Percentiles rank a stretch among this genome's conserved stretches.
Conservation (phyloP, 1,284 basidiomycete species). For the Papiliotrema nemorosa region DNA sequence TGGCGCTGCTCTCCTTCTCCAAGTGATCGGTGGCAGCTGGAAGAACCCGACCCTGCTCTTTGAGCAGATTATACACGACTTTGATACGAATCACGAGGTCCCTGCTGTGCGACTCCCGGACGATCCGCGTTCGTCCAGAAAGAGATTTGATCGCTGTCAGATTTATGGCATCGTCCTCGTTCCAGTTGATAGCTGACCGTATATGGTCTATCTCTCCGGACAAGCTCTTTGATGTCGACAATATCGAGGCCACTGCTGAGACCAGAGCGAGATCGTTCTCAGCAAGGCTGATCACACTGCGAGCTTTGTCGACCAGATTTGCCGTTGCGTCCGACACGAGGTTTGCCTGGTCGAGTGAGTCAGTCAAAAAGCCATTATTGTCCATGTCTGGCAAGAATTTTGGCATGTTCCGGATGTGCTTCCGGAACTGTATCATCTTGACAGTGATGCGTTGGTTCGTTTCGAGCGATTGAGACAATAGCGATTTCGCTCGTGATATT, state of each 20-base stretch:
- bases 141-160: no score
- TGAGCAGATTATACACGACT: not conserved
- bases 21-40: not conserved
- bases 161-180: no score
- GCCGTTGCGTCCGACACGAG: no score
- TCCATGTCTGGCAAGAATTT: not conserved
- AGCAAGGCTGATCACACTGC: no score
- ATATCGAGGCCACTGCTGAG: no score
- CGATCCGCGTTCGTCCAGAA: not conserved
- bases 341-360: not conserved
- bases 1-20: not conserved
- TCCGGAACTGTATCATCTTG: conserved; percentile 19
- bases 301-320: no score
- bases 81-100: not conserved
- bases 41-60: not conserved
- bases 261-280: no score
- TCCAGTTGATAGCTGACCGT: no score
- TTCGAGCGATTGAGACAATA: not conserved
- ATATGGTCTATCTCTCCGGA: no score
- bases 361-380: not conserved
- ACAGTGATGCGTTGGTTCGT: conserved; percentile 11
- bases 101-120: not conserved
- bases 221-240: no score
- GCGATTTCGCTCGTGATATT: not conserved
- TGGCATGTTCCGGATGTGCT: conserved; percentile 4